Evolutionary conservation across 345 rosid species (phyloP).

Genomic region (Pistacia integerrima): DNA sequence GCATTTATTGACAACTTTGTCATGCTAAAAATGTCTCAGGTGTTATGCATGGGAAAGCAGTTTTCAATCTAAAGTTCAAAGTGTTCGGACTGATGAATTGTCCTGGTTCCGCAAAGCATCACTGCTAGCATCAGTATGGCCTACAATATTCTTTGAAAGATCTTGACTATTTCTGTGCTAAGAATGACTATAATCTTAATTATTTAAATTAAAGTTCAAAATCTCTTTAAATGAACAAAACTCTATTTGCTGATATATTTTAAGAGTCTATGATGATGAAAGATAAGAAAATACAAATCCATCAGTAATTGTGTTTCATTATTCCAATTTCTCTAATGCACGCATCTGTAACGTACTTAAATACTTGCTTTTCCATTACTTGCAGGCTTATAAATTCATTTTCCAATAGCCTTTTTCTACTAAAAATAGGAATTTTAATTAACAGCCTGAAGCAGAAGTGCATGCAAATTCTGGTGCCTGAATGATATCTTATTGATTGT

Average conservation of each 20-base stretch:
- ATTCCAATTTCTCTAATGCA: not conserved
- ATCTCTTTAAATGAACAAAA: too few relatives aligned
- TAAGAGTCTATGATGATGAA: not conserved
- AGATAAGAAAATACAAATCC: not conserved
- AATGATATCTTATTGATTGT: not conserved
- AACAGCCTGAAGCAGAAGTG: not conserved
- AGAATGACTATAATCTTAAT: not conserved
- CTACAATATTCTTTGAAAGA: conserved; percentile 16
- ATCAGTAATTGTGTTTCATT: not conserved
- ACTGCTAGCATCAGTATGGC: conserved; percentile 83
- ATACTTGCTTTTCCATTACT: not conserved
- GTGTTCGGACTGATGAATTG: conserved; percentile 78
- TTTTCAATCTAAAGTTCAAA: conserved; percentile 86
- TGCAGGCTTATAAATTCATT: conserved; percentile 1
- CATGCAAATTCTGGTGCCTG: not conserved
- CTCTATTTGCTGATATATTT: not conserved
- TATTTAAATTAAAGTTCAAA: not conserved
- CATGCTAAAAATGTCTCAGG: conserved; percentile 44
- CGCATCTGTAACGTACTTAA: not conserved
- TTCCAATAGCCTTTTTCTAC: not conserved
- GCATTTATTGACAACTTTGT: conserved; percentile 3
- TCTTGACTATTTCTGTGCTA: conserved; percentile 1
- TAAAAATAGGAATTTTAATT: not conserved
- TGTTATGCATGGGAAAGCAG: conserved; percentile 99
- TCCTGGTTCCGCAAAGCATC: conserved; percentile 97